Evolutionary conservation across 306 rosid genomes (phyloP), one percentile per base, ranked within the genome.

Genomic region (Quercus rubra): DNA sequence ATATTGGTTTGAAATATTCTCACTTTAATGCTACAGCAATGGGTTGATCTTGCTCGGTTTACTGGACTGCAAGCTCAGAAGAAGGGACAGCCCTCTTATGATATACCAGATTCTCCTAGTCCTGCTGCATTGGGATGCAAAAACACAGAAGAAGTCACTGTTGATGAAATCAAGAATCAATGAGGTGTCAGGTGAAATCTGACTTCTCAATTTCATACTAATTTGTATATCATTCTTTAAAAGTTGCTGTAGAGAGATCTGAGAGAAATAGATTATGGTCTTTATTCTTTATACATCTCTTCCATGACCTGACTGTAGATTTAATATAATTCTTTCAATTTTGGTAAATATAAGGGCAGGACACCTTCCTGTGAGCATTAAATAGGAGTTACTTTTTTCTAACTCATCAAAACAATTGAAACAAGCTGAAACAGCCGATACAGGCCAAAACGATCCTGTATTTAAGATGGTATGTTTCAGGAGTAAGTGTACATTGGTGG

Each of bases 41-140:
- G 99, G 99, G 77, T 94, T 83, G 99, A 94, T 88, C 82, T 92
- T 5, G 99, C 97, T 25, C 97, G 93, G 74, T 78, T 20, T 59
- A 90, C 94, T 0, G 97, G 97, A 73, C 83, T 94, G 59, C 99
- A 94, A 90, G 85, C 89, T 75, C 89, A 84, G 49, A 90, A 85
- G 87, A 79, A 83, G 9, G 88, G 87, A 81, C 38, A 78, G 46
- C 84, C 88, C 68, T 38, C 89, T 43, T 35, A 54, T 46, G 81
- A 83, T 79, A 71, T 75, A 55, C 61, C 86, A 78, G 97, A 87
- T 80, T 78, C 95, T 77, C 74, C 92, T 0, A 87, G 78, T 83
- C 83, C 54, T 27, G 84, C 84, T 59, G 91, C 90, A n/a, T 59
- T 89, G 85, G 87, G 82, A 69, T 86, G 95, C 85, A 87, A 81